Evolutionary conservation across 2,329 filamentous ascomycete species (phyloP).

Genomic region (Trichoderma sp.): DNA sequence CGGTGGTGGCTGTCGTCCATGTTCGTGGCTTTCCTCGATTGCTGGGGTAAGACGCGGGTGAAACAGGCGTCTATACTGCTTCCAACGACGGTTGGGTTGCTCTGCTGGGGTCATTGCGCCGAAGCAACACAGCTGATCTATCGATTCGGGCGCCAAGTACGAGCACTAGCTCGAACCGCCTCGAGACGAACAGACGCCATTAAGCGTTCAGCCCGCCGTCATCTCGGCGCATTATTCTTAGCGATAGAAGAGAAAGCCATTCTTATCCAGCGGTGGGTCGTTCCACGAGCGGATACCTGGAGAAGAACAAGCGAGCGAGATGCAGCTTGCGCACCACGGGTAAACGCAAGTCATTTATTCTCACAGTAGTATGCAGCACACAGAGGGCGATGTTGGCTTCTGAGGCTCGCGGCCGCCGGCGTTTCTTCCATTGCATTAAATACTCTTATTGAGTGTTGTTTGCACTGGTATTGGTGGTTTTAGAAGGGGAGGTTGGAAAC

Average conservation of each 20-base stretch:
- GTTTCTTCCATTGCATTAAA: neutral
- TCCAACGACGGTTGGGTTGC: slow-evolving; percentile 1
- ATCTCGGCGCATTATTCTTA: slow-evolving; percentile 1
- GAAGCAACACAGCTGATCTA: neutral
- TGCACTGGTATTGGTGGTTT: neutral
- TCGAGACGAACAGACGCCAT: neutral
- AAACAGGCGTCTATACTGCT: neutral
- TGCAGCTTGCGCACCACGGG: neutral
- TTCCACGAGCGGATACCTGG: neutral
- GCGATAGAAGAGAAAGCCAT: neutral
- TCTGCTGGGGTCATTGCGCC: neutral
- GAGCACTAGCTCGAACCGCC: neutral
- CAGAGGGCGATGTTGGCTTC: neutral
- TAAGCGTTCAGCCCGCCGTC: slow-evolving; percentile 1
- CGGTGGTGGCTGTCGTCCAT: neutral
- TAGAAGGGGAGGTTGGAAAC: neutral
- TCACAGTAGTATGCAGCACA: neutral
- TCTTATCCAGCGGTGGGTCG: neutral
- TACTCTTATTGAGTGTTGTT: neutral
- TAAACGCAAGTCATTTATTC: neutral
- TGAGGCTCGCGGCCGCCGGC: neutral
- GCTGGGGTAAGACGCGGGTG: neutral
- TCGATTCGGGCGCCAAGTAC: neutral
- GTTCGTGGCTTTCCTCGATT: neutral
- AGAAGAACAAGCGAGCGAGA: slow-evolving; percentile 7